Evolutionary conservation across 1,139 yeast genomes (phyloP).

Genomic region (Taphrina deformans): DNA sequence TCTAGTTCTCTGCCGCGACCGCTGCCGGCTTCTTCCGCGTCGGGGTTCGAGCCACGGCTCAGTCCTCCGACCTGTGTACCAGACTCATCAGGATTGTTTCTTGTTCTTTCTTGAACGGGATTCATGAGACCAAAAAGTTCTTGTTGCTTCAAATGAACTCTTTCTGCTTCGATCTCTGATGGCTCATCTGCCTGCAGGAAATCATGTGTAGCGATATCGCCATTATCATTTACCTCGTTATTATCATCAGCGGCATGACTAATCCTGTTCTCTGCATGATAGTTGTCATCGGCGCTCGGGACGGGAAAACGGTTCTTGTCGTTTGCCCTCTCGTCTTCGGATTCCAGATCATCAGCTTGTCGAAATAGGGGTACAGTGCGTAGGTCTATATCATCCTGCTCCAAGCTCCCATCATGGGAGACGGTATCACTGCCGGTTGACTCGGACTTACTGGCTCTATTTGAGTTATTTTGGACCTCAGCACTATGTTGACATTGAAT

Average conservation of each 20-base stretch:
- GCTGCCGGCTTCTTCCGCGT: too few species aligned
- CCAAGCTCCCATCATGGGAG: neutral
- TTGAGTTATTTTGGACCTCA: too few species aligned
- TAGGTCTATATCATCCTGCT: neutral
- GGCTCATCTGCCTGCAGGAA: neutral
- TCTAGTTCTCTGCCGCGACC: too few species aligned
- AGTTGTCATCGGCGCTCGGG: neutral
- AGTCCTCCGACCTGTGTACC: neutral
- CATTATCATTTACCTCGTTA: neutral
- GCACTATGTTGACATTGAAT: neutral
- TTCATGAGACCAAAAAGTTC: neutral
- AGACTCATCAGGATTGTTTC: neutral
- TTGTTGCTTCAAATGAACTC: neutral
- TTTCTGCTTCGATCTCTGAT: neutral
- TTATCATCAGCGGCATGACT: too few species aligned
- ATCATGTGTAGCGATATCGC: neutral
- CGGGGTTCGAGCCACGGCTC: too few species aligned
- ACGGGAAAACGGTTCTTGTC: neutral
- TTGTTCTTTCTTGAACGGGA: neutral
- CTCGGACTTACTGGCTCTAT: too few species aligned
- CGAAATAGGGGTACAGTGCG: neutral
- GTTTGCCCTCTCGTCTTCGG: neutral
- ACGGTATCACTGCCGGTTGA: neutral
- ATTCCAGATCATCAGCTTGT: neutral
- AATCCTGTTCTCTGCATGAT: too few species aligned